Base-by-base conservation (phyloP, 805 yeast species). In the Grigorovia yakushimaensis region DNA sequence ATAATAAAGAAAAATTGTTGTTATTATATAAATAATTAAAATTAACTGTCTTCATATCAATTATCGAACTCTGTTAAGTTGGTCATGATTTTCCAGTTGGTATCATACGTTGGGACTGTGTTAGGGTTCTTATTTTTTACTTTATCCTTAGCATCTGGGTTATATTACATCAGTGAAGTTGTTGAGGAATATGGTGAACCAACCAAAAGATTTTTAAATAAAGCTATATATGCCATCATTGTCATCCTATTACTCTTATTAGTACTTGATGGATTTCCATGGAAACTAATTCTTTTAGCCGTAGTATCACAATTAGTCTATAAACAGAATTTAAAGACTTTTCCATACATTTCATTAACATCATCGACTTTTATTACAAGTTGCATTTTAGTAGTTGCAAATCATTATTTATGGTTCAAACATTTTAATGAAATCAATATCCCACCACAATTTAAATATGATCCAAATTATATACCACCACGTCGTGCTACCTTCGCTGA, bases 121-220 rank as follows among this genome's bases (percentile, higher is more conserved):
- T 58, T 73, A 0, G 93, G 89, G 3, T 82, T 84, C 54, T 56
- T 77, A 1, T 74, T 78, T 47, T 69, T 79, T 45, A 79, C 84
- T 0, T 67, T 81, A 33, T 76, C 87, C 19, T 81, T 84, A 50
- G 97, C 98, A 0, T 85, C 95, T 2, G 98, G 96, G 0, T 70
- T 93, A 33, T 93, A 88, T 70, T 89, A 88, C 58, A 72, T 91
- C 37, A 85, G 95, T 8, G 98, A 93, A 62, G 68, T 88, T 30
- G 95, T 93, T 15, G 98, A 93, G 62, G 97, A 89, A 59, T 91
- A 93, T 63, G 77, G 95, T 0, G 93, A 85, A 52, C 79, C 88
- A 43, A 86, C 98, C 10, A 83, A 78, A 56, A 68, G 87, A 49
- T 72, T 88, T 47, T 70, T 93, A 37, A 73, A 71, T 41, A 73